Evolutionary conservation across 2,329 filamentous ascomycete species (phyloP).

Genomic region (Blumeria hordei): DNA sequence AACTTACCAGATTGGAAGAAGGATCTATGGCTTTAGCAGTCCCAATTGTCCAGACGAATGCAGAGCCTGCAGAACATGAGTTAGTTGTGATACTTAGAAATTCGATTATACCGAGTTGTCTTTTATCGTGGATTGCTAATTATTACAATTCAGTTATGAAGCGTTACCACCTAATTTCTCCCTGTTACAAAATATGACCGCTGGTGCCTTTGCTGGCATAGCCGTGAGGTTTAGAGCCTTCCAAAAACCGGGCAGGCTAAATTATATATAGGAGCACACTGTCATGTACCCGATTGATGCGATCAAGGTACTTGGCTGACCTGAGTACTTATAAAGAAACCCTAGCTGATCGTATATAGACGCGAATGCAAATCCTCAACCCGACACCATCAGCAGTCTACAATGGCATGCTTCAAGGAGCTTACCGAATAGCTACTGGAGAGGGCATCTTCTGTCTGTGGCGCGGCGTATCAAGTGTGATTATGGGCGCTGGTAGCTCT

Average conservation of each 20-base stretch:
- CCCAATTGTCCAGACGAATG: slow-evolving; percentile 44
- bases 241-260: slow-evolving; percentile 2
- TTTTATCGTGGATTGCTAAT: slow-evolving; percentile 7
- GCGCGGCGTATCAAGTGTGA: slow-evolving; percentile 90
- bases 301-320: slow-evolving; percentile 46
- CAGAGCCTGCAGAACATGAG: slow-evolving; percentile 40
- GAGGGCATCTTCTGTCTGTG: slow-evolving; percentile 84
- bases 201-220: slow-evolving; percentile 74
- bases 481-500: slow-evolving; percentile 67
- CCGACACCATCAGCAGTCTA: slow-evolving; percentile 61
- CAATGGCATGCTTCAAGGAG: slow-evolving; percentile 74
- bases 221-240: slow-evolving; percentile 7
- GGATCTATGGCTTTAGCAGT: slow-evolving; percentile 40
- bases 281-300: slow-evolving; percentile 98
- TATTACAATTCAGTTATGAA: slow-evolving; percentile 42
- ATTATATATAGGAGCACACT: slow-evolving; percentile 54
- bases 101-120: neutral
- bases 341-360: slow-evolving; percentile 28
- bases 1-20: slow-evolving; percentile 34
- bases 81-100: slow-evolving; percentile 19
- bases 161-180: slow-evolving; percentile 85
- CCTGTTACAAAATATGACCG: slow-evolving; percentile 79
- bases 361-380: slow-evolving; percentile 90
- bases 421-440: slow-evolving; percentile 70
- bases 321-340: neutral